These are phyloP conservation scores for Flaveria floridana DNA, from an alignment of 140 eudicot genomes.

Conservation along the genomic window DNA sequence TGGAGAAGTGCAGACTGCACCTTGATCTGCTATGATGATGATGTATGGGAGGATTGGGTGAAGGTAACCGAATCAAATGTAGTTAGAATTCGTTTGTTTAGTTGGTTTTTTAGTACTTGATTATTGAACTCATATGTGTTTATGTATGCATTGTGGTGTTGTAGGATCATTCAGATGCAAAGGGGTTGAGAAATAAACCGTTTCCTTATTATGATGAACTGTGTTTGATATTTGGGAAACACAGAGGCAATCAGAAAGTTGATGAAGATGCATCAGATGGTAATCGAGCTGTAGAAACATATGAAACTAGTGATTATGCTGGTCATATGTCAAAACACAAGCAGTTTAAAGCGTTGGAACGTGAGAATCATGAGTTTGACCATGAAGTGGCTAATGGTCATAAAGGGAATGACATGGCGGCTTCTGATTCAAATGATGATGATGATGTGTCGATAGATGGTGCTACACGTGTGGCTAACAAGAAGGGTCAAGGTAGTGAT, in stretches of 20 bases:
- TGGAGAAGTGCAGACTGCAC: conserved; percentile 41
- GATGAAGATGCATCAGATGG: conserved; percentile 33
- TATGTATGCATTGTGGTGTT: conserved; percentile 10
- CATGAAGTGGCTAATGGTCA: conserved; percentile 29
- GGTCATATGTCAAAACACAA: conserved; percentile 24
- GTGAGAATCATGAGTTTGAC: conserved; percentile 20
- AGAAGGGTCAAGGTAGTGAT: conserved; percentile 25
- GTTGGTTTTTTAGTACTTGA: background rate
- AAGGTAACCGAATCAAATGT: conserved; percentile 35
- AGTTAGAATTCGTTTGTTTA: background rate
- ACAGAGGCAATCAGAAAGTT: conserved; percentile 34
- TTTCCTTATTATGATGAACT: conserved; percentile 47
- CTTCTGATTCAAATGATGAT: conserved; percentile 21
- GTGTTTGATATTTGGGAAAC: conserved; percentile 38
- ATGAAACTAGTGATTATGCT: conserved; percentile 31
- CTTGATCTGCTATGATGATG: conserved; percentile 41
- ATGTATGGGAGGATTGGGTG: conserved; percentile 46
- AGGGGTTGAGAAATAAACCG: conserved; percentile 44
- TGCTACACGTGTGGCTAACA: conserved; percentile 21
- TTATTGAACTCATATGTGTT: background rate
- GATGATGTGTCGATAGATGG: conserved; percentile 27
- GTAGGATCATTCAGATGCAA: conserved; percentile 51
- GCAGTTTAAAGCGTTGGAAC: conserved; percentile 13
- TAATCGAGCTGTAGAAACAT: conserved; percentile 28
- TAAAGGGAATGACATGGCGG: conserved; percentile 25